Base-by-base conservation (phyloP, 1,139 yeast species). In the Pichia sp. region DNA sequence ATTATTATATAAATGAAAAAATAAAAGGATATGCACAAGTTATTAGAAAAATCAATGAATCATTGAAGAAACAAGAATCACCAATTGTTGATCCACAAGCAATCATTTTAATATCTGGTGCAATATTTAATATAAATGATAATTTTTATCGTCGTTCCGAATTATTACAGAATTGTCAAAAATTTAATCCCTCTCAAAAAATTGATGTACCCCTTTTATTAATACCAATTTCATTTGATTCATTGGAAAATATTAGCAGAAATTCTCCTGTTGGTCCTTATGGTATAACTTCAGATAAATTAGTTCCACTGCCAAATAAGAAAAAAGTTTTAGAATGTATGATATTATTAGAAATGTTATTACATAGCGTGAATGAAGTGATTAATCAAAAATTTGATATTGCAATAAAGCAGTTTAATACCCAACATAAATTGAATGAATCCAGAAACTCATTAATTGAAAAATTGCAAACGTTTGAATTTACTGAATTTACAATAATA, bases 81-180 rank as follows among this genome's bases (percentile, higher is more conserved):
- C 10, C 50, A n/a, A 41, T 57, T 1, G 63, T 67, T 1, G 53
- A 65, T 10, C 45, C 63, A 4, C 62, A 60, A 33, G 54, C 58
- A 30, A 53, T 65, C n/a, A 49, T 59, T 3, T 39, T 73, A 7
- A 54, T 76, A 26, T 53, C 68, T 1, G 79, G 81, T 0, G 67
- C 67, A 28, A 52, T 72, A 2, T 70, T 78, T 56, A 70, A 78
- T 40, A 70, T 77, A 39, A 73, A 71, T 51, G 82, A 77, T 34
- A 66, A 68, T 3, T 66, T 76, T 47, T 66, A 61, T 48, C 63
- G 68, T 28, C 62, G 75, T 40, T 57, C 78, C n/a, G 73, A 67
- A 30, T 56, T 68, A 4, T 56, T 78, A 35, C 62, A 70, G 33
- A 66, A 66, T 40, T 75, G 70, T 49, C 68, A 67, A 44, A 56